These are phyloP conservation scores for Aethionema arabicum DNA, from an alignment of 345 rosid genomes.

Conservation along the genomic window DNA sequence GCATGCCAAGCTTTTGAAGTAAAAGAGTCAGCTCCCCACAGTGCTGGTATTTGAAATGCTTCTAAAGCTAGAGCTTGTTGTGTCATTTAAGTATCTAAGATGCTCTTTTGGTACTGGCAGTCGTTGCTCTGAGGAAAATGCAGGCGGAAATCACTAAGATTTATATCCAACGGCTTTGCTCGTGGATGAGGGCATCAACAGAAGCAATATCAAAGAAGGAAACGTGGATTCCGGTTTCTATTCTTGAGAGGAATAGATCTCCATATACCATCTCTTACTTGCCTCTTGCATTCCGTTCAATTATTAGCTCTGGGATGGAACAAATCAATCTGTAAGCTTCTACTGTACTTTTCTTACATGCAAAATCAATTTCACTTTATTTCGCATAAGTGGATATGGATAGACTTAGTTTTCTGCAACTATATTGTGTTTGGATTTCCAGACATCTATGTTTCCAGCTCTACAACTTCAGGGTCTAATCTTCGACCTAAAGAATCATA, in stretches of 20 bases:
- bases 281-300: constrained; percentile 86
- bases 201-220: constrained; percentile 79
- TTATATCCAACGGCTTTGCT: constrained; percentile 84
- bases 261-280: constrained; percentile 83
- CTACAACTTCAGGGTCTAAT: constrained; percentile 11
- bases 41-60: constrained; percentile 59
- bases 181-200: constrained; percentile 85
- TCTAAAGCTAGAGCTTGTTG: constrained; percentile 30
- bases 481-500: constrained; percentile 4
- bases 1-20: constrained; percentile 90
- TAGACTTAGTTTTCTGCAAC: not conserved
- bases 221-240: constrained; percentile 82
- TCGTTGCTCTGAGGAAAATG: constrained; percentile 61
- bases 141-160: constrained; percentile 81
- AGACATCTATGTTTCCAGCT: constrained; percentile 9
- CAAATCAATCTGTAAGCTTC: constrained; percentile 76
- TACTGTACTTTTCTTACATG: constrained; percentile 17
- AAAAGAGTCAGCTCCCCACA: constrained; percentile 85
- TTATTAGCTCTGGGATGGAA: constrained; percentile 78
- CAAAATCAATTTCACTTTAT: constrained; percentile 1
- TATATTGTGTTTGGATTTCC: constrained; percentile 14
- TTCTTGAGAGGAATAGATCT: constrained; percentile 92
- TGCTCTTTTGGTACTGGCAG: constrained; percentile 47
- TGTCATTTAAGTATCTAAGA: constrained; percentile 30
- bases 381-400: constrained; percentile 8